Evolutionary conservation across 805 yeast species (phyloP), one percentile per base, ranked within the genome.

Genomic region (Kodamaea restingae): DNA sequence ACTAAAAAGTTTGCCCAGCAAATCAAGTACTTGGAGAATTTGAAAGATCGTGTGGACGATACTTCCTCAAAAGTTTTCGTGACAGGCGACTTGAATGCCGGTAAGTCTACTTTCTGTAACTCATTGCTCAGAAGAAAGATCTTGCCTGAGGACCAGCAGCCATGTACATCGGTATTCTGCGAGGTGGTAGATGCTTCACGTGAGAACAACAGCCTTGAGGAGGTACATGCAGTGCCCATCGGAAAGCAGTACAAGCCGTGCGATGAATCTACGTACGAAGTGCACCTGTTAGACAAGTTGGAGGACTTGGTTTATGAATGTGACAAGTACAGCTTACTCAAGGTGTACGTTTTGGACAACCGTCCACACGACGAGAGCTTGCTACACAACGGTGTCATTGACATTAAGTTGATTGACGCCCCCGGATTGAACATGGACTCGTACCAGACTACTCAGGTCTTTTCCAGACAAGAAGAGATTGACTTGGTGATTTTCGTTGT

Each of bases 71-170:
- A 91, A 52, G 97, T 93, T 1, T 80, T 93, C 45, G 90, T 93
- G 27, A 95, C 98, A 2, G 99, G 99, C 37, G 99, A 93, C 59
- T 73, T 93, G 48, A 93, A 93, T 56, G 84, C 98, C 0, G 99
- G 99, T 3, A 93, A 93, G 55, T 88, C 97, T 1, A 85, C 96
- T 1, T 88, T 93, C 52, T 93, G 98, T 61, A 93, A 93, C 56
- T 91, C 96, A 1, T 66, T 93, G 29, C 64, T 93, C 43, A 71
- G 90, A 48, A 73, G 93, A 37, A 76, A 78, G 36, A 62, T 93
- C 2, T 63, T 93, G 35, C 98, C 99, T 0, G 95, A 85, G 54
- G 99, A 93, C 61, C 98, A 93, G 55, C 95, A 93, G 56, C 99
- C 99, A 2, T 88, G 97, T 53, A 93, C 99, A 0, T 81, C 86